phyloP scores from a whole-genome alignment of 192 early-diverging fungal genomes.

The Podila verticillata region DNA sequence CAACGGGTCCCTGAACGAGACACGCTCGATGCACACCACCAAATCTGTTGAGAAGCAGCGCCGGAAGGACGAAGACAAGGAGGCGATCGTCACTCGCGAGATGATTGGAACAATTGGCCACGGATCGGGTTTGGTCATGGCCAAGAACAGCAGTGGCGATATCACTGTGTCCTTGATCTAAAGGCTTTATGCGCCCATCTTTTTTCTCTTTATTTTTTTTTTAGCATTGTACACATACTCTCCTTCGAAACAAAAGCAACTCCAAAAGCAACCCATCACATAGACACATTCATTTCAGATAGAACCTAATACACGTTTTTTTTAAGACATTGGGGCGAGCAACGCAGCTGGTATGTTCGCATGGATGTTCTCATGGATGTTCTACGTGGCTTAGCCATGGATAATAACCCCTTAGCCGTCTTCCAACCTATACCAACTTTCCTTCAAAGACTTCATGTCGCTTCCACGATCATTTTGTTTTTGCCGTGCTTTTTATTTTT shows the following conservation, averaged over 20 bases:
- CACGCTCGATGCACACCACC: constrained; percentile 15
- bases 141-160: constrained; percentile 49
- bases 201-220: neutral
- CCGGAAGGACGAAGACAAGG: constrained; percentile 37
- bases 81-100: constrained; percentile 24
- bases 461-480: no score
- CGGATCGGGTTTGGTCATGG: constrained; percentile 31
- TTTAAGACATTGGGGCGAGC: no score
- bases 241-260: neutral
- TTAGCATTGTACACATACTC: neutral
- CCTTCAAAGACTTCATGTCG: no score
- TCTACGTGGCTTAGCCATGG: no score
- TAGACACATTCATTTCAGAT: no score
- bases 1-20: constrained; percentile 22
- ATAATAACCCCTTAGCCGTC: no score
- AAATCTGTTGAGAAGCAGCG: constrained; percentile 29
- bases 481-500: neutral
- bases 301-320: no score
- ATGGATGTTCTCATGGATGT: no score
- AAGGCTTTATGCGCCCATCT: no score
- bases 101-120: constrained; percentile 43
- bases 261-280: neutral
- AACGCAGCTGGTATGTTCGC: no score
- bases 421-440: no score
- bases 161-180: constrained; percentile 34